Evolutionary conservation across 768 basidiomycete species (phyloP), one percentile per base, ranked within the genome.

Genomic region (Cytidiella melzeri): DNA sequence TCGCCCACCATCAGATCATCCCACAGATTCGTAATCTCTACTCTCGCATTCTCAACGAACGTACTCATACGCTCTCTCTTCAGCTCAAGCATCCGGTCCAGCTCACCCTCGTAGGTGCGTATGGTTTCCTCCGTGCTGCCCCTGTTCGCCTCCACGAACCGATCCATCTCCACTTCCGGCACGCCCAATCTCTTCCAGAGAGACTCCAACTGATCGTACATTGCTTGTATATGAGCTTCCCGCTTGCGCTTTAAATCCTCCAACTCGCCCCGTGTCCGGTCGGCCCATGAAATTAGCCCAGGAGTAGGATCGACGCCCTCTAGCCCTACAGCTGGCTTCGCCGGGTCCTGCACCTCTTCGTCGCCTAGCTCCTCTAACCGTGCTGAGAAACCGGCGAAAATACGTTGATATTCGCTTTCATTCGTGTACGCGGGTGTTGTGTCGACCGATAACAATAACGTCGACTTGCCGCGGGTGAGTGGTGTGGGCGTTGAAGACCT

Each of bases 121-220:
- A 97, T 77, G 1, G 80, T 82, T 18, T 78, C 80, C 26, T 85
- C 81, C 1, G 87, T 90, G 57, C 83, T 86, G 3, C 95, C 95
- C 24, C 88, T 73, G 63, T 95, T 75, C 13, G 73, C 74, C 51
- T 97, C 92, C 0, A 97, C 87, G 60, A 99, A 99, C n/a, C 76
- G 80, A 58, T 98, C 92, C 80, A 93, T 92, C 40, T 84, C 85
- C 0, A 66, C 68, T 42, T 93, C 88, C 0, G 75, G 64, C 4
- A 95, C 82, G 12, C 91, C 93, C 51, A 98, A 74, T 48, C 93
- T 70, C 51, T 76, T 76, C 95, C 95, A 99, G 3, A 98, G 75
- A 0, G 82, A 82, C 63, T 95, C 94, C 1, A 99, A 76, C 55
- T 92, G 83, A 64, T 98, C 92, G 61, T 93, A 99, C 74, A 97